Base-by-base conservation (phyloP, 352 stramenopile species). In the Phytopythium litorale region DNA sequence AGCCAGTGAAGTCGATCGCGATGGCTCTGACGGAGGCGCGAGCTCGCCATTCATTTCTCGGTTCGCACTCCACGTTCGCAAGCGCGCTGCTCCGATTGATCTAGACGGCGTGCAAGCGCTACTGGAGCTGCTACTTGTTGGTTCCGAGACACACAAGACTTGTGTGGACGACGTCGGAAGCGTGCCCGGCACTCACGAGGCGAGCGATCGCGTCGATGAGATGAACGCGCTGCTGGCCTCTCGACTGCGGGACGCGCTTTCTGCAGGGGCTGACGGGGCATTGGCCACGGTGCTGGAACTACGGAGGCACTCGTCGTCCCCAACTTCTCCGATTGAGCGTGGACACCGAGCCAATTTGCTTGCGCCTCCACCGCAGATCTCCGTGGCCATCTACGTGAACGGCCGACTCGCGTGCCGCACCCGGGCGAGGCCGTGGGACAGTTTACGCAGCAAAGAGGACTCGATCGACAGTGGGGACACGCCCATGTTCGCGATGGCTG, bases 311-410 rank as follows among this genome's bases (percentile, higher is more conserved):
- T 35, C 49, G 49, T 9, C 25, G 28, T 1, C 28, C 7, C 5
- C 49, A 25, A 40, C 23, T 18, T 2, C 40, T 18, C 40, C 40
- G 40, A 19, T 15, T n/a, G 19, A 18, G 21, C 18, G 42, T 15
- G 0, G 16, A 35, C 8, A 52, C 16, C 9, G 52, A 69, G 4
- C 35, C 25, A 56, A 42, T 56, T 11, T n/a, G 4, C 15, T 45
- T 4, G 16, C 4, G 18, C 1, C 23, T 18, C 8, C 25, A 15
- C 69, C 58, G 18, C 72, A 37, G 50, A 63, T 85, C 53, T 85
- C 77, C 51, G 60, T 83, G 19, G 65, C 63, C 1, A 37, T 83
- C 18, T 75, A 70, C 12, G 60, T 85, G 52, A 82, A 85, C 30
- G 71, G 73, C 11, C 80, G 72, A 50, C 66, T 71, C 18, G 73